phyloP scores from a whole-genome alignment of 306 rosid species.

The Prosopis cineraria region DNA sequence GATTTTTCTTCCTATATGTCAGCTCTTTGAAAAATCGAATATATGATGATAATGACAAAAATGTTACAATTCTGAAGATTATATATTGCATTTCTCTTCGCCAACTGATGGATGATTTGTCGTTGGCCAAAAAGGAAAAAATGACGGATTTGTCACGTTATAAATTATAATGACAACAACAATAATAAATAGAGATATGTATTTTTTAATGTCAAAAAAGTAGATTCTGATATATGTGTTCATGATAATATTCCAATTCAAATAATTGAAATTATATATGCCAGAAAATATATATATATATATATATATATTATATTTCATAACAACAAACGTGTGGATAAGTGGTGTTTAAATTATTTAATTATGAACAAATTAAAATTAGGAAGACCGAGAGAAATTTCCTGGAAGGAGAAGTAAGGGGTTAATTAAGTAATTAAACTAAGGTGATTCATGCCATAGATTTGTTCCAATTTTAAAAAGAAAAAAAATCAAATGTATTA shows the following conservation, averaged over 20 bases:
- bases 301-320: neutral
- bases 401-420: neutral
- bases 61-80: neutral
- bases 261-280: neutral
- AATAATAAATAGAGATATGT: neutral
- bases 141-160: neutral
- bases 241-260: neutral
- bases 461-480: neutral
- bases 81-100: neutral
- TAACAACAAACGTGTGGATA: neutral
- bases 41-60: neutral
- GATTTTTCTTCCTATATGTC: neutral
- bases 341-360: neutral
- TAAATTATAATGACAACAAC: neutral
- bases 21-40: neutral
- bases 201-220: neutral
- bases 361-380: neutral
- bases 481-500: neutral
- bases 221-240: neutral
- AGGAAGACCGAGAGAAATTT: neutral
- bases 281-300: neutral
- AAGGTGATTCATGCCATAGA: neutral
- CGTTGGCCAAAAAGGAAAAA: neutral
- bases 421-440: neutral
- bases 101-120: neutral